A percentile compares a stretch with the other conserved stretches of the same genome.
phyloP scores from a whole-genome alignment of 305 asterid species.

The Fraxinus sp. region DNA sequence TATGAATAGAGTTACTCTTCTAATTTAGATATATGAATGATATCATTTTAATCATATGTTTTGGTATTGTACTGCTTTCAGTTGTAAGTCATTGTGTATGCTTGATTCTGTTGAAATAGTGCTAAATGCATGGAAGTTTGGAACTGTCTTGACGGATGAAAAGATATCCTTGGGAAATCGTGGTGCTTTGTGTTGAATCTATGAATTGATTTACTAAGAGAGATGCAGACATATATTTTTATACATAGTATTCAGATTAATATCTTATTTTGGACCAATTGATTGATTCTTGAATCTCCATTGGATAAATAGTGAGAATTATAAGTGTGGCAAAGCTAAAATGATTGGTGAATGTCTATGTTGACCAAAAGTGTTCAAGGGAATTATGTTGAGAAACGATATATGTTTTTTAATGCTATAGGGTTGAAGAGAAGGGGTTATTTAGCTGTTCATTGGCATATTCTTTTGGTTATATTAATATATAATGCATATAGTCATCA shows the following conservation, averaged over 20 bases:
- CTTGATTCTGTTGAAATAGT: not conserved
- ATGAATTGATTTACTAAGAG: slow-evolving; percentile 2
- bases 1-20: not conserved
- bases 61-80: not conserved
- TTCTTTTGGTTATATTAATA: not conserved
- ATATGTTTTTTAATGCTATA: not conserved
- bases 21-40: not conserved
- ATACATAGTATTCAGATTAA: slow-evolving; percentile 2
- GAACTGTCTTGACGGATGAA: not conserved
- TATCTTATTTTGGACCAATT: not conserved
- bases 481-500: not conserved
- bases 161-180: not conserved
- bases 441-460: not conserved
- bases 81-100: not conserved
- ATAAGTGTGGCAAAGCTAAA: not conserved
- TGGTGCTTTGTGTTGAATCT: slow-evolving; percentile 3
- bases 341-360: not conserved
- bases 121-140: not conserved
- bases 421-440: not conserved
- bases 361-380: not conserved
- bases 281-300: slow-evolving; percentile 5
- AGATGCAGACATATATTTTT: not conserved
- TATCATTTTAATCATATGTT: not conserved
- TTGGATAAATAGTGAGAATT: not conserved
- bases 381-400: not conserved